Percentiles rank a stretch among this genome's conserved stretches.
phyloP scores from a whole-genome alignment of 1,139 yeast species.

The Pichia sp. region DNA sequence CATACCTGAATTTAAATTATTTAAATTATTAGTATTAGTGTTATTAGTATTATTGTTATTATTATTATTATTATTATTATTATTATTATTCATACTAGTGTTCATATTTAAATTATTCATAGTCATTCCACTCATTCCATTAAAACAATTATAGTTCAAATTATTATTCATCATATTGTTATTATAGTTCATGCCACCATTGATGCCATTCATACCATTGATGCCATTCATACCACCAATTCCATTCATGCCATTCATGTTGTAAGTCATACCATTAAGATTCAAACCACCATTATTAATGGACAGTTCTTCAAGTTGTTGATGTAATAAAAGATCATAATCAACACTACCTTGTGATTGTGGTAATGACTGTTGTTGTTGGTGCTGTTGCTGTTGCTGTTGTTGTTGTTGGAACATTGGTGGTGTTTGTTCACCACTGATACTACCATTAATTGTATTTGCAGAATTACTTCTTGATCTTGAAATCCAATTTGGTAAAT shows the following conservation, averaged over 20 bases:
- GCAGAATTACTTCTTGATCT: slow-evolving; percentile 13
- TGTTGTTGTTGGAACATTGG: slow-evolving; percentile 4
- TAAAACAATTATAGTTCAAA: neutral
- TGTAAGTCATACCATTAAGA: neutral
- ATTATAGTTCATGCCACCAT: neutral
- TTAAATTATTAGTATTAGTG: too few relatives aligned
- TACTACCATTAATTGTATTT: slow-evolving; percentile 3
- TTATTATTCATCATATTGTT: too few relatives aligned
- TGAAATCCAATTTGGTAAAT: slow-evolving; percentile 5
- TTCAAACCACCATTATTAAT: slow-evolving; percentile 6
- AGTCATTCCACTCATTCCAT: neutral
- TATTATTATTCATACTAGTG: neutral
- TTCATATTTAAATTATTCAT: neutral
- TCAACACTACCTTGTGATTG: slow-evolving; percentile 12
- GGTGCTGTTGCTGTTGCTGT: neutral
- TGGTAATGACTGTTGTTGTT: neutral
- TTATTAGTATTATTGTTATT: too few relatives aligned
- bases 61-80: neutral
- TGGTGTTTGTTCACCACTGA: slow-evolving; percentile 8
- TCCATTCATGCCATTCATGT: neutral
- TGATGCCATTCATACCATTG: neutral
- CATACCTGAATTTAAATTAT: neutral
- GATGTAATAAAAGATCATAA: slow-evolving; percentile 23
- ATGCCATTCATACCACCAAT: neutral
- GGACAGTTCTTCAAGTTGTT: slow-evolving; percentile 24